Conservation (phyloP, 805 yeast genomes). For the Trichomonascus vanleenenianus region DNA sequence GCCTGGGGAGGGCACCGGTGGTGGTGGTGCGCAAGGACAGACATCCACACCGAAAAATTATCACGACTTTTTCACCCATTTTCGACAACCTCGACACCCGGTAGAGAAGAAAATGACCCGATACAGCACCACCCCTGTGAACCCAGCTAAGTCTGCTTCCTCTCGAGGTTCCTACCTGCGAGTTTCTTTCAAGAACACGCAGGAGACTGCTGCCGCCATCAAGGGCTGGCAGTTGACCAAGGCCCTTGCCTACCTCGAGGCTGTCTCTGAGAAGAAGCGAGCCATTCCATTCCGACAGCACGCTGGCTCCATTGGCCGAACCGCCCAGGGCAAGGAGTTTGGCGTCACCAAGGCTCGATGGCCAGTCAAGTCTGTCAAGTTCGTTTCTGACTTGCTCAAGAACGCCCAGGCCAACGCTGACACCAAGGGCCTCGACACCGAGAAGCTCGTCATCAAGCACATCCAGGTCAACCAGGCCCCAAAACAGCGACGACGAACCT, state of each 20-base stretch:
- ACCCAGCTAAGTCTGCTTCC: slow-evolving; percentile 99
- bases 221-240: slow-evolving; percentile 95
- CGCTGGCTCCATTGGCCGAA: slow-evolving; percentile 95
- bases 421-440: slow-evolving; percentile 95
- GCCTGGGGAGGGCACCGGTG: too few relatives aligned
- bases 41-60: background rate
- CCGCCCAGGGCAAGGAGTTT: slow-evolving; percentile 99
- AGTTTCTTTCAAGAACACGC: slow-evolving; percentile 99
- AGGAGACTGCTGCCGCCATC: slow-evolving; percentile 98
- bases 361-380: slow-evolving; percentile 98
- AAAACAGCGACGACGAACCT: slow-evolving; percentile 99
- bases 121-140: slow-evolving; percentile 98
- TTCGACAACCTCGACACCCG: slow-evolving; percentile 2
- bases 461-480: slow-evolving; percentile 99
- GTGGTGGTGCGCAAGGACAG: too few relatives aligned
- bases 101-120: slow-evolving; percentile 68
- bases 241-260: slow-evolving; percentile 93
- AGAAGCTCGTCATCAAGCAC: slow-evolving; percentile 92
- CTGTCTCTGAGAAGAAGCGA: slow-evolving; percentile 96
- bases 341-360: slow-evolving; percentile 99
- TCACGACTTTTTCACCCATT: background rate
- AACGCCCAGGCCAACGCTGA: slow-evolving; percentile 99
- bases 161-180: slow-evolving; percentile 99
- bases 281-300: slow-evolving; percentile 99
- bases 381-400: slow-evolving; percentile 86